Evolutionary conservation across 805 yeast species (phyloP).

Genomic region (Grigorovia transvaalensis): DNA sequence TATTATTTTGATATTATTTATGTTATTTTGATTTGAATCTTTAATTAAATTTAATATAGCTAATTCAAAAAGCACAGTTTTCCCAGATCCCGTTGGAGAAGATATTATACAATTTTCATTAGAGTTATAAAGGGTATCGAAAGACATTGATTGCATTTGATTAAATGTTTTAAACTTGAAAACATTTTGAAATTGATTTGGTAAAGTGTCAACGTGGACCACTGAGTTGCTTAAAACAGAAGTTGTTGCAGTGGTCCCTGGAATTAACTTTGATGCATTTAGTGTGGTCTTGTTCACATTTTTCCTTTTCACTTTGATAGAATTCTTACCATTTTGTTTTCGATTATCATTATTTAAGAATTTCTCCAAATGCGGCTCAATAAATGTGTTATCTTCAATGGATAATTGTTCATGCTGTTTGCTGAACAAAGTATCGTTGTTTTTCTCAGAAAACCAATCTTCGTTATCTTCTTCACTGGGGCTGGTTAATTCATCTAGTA

Average conservation of each 20-base stretch:
- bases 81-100: slow-evolving; percentile 54
- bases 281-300: neutral
- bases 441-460: neutral
- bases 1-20: slow-evolving; percentile 24
- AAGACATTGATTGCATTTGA: slow-evolving; percentile 41
- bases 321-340: neutral
- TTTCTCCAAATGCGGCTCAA: neutral
- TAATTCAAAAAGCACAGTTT: slow-evolving; percentile 44
- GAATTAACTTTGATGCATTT: neutral
- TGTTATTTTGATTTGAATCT: slow-evolving; percentile 1
- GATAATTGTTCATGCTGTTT: neutral
- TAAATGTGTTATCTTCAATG: slow-evolving; percentile 9
- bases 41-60: slow-evolving; percentile 35
- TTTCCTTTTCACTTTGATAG: neutral
- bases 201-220: slow-evolving; percentile 17
- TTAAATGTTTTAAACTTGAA: slow-evolving; percentile 29
- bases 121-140: slow-evolving; percentile 28
- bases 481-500: slow-evolving; percentile 16
- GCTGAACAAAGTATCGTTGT: neutral
- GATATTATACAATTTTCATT: slow-evolving; percentile 37
- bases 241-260: slow-evolving; percentile 1
- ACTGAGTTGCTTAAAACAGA: neutral
- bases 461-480: slow-evolving; percentile 2
- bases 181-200: slow-evolving; percentile 28
- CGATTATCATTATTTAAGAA: neutral